Conservation (phyloP, 2,329 filamentous ascomycete genomes). For the Alternaria triticimaculans region DNA sequence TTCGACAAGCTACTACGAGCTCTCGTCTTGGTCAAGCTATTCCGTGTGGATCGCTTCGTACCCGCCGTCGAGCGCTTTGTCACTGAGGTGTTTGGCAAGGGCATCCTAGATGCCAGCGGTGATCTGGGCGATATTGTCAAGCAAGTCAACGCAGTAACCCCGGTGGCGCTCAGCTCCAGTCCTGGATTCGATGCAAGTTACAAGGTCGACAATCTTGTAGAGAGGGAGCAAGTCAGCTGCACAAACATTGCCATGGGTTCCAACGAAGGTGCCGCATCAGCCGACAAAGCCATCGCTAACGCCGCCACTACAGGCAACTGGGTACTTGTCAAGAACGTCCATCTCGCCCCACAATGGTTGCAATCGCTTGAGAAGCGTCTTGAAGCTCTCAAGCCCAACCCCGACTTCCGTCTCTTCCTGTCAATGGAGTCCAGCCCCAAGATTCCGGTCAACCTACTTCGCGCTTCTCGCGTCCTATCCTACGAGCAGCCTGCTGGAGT, state of each 20-base stretch:
- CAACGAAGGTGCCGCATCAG: slow-evolving; percentile 88
- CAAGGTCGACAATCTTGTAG: slow-evolving; percentile 95
- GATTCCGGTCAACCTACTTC: slow-evolving; percentile 94
- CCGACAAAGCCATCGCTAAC: slow-evolving; percentile 93
- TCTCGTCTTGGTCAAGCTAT: slow-evolving; percentile 90
- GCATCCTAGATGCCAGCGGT: slow-evolving; percentile 81
- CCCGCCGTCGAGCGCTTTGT: slow-evolving; percentile 93
- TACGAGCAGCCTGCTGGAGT: slow-evolving; percentile 98
- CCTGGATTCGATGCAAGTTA: slow-evolving; percentile 98
- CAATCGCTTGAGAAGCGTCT: slow-evolving; percentile 97
- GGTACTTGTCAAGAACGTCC: slow-evolving; percentile 99
- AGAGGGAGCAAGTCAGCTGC: slow-evolving; percentile 80
- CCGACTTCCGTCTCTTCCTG: slow-evolving; percentile 91
- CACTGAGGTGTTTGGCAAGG: slow-evolving; percentile 79
- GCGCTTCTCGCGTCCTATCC: slow-evolving; percentile 92
- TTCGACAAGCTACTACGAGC: slow-evolving; percentile 80
- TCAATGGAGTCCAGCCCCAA: slow-evolving; percentile 98
- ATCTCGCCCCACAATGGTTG: slow-evolving; percentile 93
- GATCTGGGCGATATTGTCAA: slow-evolving; percentile 85
- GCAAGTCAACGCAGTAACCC: slow-evolving; percentile 82
- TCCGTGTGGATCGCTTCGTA: slow-evolving; percentile 93
- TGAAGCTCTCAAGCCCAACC: slow-evolving; percentile 91
- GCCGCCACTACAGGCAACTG: slow-evolving; percentile 91
- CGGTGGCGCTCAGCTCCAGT: slow-evolving; percentile 90
- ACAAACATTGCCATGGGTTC: slow-evolving; percentile 99